These are phyloP conservation scores for Allomyces macrogynus DNA, from an alignment of 192 early-diverging fungal species.

Conservation along the genomic window DNA sequence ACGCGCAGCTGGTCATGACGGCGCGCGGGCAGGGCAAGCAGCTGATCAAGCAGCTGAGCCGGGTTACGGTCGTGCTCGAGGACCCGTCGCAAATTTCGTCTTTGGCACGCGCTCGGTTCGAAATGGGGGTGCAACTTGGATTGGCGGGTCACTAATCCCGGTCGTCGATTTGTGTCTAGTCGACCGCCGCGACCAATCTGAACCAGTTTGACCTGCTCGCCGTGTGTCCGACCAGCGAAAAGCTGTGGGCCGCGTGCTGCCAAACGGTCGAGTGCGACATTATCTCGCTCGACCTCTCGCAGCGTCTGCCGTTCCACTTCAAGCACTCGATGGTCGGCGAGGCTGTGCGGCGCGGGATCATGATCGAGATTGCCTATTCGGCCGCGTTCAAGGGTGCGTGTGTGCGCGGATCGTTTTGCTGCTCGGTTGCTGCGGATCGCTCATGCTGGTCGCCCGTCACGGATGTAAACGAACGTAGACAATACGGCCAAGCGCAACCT, in stretches of 20 bases:
- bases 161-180: conserved; percentile 3
- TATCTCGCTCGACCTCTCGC: conserved; percentile 48
- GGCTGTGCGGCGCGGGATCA: conserved; percentile 52
- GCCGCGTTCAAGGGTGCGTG: conserved; percentile 38
- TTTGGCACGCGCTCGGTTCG: conserved; percentile 15
- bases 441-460: neutral
- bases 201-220: conserved; percentile 45
- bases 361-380: conserved; percentile 57
- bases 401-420: neutral
- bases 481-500: conserved; percentile 30
- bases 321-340: conserved; percentile 38
- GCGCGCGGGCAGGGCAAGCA: conserved; percentile 1
- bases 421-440: neutral
- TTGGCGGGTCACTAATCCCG: conserved; percentile 5
- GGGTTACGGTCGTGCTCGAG: conserved; percentile 34
- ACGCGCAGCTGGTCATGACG: conserved; percentile 1
- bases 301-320: conserved; percentile 45
- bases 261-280: conserved; percentile 52
- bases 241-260: conserved; percentile 49
- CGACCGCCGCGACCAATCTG: conserved; percentile 4
- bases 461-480: conserved; percentile 16
- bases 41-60: conserved; percentile 26
- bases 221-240: conserved; percentile 48
- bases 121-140: neutral
- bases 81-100: conserved; percentile 32